These are phyloP conservation scores for Aspergillus ochraceoroseus DNA, from an alignment of 2,329 filamentous ascomycete genomes.

Conservation along the genomic window DNA sequence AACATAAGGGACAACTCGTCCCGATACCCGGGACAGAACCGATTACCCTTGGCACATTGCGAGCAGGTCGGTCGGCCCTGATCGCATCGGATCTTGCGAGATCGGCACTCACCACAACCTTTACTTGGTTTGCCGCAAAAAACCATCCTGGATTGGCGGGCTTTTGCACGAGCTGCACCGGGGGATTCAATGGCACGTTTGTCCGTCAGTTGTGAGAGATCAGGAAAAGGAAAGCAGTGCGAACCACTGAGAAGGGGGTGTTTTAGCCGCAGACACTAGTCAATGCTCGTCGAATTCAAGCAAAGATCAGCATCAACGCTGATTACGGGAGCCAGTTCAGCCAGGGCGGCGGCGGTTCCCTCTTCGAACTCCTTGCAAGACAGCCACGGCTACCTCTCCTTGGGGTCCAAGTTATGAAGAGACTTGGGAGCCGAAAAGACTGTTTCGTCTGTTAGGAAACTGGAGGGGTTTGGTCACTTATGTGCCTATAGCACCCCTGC, in stretches of 20 bases:
- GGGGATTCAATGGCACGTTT: conserved; percentile 1
- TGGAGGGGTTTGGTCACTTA: no score
- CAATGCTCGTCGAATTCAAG: background rate
- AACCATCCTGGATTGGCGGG: conserved; percentile 32
- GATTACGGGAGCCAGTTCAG: no score
- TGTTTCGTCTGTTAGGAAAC: no score
- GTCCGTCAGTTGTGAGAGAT: conserved; percentile 7
- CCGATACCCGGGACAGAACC: conserved; percentile 60
- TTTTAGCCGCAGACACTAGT: conserved; percentile 2
- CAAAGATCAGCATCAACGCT: background rate
- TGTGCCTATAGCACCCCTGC: no score
- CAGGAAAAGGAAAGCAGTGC: conserved; percentile 19
- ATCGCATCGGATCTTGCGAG: conserved; percentile 52
- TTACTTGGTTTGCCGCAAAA: conserved; percentile 45
- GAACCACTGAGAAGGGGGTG: conserved; percentile 9
- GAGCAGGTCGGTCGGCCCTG: conserved; percentile 57
- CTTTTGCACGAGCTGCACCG: conserved; percentile 7
- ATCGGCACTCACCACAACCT: conserved; percentile 43
- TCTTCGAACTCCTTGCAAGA: no score
- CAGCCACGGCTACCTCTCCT: no score
- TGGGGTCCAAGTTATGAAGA: no score
- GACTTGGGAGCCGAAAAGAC: no score
- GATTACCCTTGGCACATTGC: conserved; percentile 57
- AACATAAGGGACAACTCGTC: conserved; percentile 63
- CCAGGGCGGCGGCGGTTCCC: no score